A percentile compares a stretch with the other conserved stretches of the same genome.
These are phyloP conservation scores for Chlamydomonas incerta DNA, from an alignment of 139 green algal species.

Conservation along the genomic window DNA sequence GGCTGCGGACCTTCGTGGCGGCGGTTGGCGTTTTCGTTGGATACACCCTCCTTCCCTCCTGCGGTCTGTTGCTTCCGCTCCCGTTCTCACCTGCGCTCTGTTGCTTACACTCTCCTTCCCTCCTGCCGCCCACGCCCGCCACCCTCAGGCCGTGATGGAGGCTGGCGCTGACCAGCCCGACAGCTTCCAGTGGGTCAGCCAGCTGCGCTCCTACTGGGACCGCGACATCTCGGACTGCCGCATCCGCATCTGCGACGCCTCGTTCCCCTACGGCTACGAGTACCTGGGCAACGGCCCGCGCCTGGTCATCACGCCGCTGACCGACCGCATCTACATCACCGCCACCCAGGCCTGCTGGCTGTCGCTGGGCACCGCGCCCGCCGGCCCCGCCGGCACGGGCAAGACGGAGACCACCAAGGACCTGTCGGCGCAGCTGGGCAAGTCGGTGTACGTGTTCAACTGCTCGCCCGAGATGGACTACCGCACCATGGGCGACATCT, in stretches of 20 bases:
- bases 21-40: no score
- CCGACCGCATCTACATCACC: conserved; percentile 90
- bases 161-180: conserved; percentile 61
- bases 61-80: no score
- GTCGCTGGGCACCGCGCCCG: conserved; percentile 81
- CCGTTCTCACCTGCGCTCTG: no score
- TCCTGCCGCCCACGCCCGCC: neutral
- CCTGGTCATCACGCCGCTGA: conserved; percentile 88
- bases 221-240: conserved; percentile 70
- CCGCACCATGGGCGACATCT: conserved; percentile 90
- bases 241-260: conserved; percentile 84
- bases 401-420: conserved; percentile 93
- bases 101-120: no score
- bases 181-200: conserved; percentile 85
- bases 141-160: conserved; percentile 61
- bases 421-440: conserved; percentile 86
- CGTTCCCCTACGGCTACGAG: conserved; percentile 89
- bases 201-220: conserved; percentile 88
- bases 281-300: conserved; percentile 86
- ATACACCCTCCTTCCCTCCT: no score
- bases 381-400: conserved; percentile 80
- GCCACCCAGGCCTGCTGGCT: conserved; percentile 89
- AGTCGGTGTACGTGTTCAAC: conserved; percentile 92
- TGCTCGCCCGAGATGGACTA: conserved; percentile 91
- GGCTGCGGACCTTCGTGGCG: no score